Conservation (phyloP, 108 stramenopile species). For the Skeletonema costatum region DNA sequence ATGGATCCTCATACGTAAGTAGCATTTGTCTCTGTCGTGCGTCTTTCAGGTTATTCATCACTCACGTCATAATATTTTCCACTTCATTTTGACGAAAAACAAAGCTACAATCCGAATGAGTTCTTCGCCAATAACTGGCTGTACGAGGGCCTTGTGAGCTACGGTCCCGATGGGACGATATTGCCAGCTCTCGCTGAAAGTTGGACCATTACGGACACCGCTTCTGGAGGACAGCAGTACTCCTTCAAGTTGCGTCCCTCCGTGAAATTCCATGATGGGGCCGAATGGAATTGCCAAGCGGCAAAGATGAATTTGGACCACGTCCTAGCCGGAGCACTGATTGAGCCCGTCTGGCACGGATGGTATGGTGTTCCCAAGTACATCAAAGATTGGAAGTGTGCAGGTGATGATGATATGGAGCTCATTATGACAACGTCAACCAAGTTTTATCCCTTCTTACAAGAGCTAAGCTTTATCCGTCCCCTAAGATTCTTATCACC, state of each 20-base stretch:
- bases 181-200: slow-evolving; percentile 39
- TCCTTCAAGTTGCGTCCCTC: slow-evolving; percentile 40
- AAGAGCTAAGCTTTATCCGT: slow-evolving; percentile 52
- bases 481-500: slow-evolving; percentile 52
- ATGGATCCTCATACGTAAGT: slow-evolving; percentile 47
- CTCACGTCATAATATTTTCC: too few relatives aligned
- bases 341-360: slow-evolving; percentile 31
- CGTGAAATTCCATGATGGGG: slow-evolving; percentile 57
- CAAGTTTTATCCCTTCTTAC: slow-evolving; percentile 42
- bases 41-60: too few relatives aligned
- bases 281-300: slow-evolving; percentile 46
- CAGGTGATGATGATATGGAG: neutral
- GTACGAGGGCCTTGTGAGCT: slow-evolving; percentile 64
- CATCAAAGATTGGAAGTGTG: slow-evolving; percentile 25
- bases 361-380: slow-evolving; percentile 48
- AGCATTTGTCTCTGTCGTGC: too few relatives aligned
- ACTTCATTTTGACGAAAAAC: too few relatives aligned
- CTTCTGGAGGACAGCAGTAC: slow-evolving; percentile 32
- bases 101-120: slow-evolving; percentile 58
- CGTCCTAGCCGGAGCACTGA: slow-evolving; percentile 30
- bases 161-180: slow-evolving; percentile 35
- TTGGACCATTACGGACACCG: slow-evolving; percentile 32
- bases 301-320: slow-evolving; percentile 62
- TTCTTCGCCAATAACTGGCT: slow-evolving; percentile 74
- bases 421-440: slow-evolving; percentile 33